These are phyloP conservation scores for Scolecobasidium constrictum DNA, from an alignment of 2,329 filamentous ascomycete species.

Conservation along the genomic window DNA sequence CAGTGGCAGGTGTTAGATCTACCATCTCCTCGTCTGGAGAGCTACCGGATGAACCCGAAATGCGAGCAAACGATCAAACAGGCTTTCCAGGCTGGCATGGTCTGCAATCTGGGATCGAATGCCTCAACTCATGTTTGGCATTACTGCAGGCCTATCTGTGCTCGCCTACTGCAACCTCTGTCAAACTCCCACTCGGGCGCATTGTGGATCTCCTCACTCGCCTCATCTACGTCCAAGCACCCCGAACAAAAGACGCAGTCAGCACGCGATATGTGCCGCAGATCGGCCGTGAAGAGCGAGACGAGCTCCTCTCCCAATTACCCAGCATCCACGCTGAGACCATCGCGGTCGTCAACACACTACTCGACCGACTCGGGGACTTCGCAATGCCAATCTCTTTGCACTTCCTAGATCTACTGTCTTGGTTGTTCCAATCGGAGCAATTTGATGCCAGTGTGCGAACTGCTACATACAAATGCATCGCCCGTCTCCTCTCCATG, in stretches of 20 bases:
- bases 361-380: slow-evolving; percentile 48
- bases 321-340: slow-evolving; percentile 64
- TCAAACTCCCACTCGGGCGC: slow-evolving; percentile 56
- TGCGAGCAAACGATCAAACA: slow-evolving; percentile 21
- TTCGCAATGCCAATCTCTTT: slow-evolving; percentile 50
- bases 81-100: slow-evolving; percentile 61
- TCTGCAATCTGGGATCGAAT: slow-evolving; percentile 60
- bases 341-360: slow-evolving; percentile 48
- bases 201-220: slow-evolving; percentile 61
- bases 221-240: slow-evolving; percentile 53
- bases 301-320: slow-evolving; percentile 63
- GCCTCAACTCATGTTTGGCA: slow-evolving; percentile 54
- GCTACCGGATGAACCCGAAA: slow-evolving; percentile 22
- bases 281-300: slow-evolving; percentile 69
- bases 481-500: slow-evolving; percentile 46
- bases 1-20: slow-evolving; percentile 37
- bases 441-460: slow-evolving; percentile 43
- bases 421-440: slow-evolving; percentile 56
- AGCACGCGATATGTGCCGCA: slow-evolving; percentile 58
- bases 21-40: slow-evolving; percentile 20
- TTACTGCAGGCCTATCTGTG: slow-evolving; percentile 54
- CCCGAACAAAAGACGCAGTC: slow-evolving; percentile 28
- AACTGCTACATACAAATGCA: slow-evolving; percentile 47
- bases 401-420: slow-evolving; percentile 57
- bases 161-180: slow-evolving; percentile 51